Evolutionary conservation across 176 grass and related monocot genomes (phyloP), one percentile per base, ranked within the genome.

Genomic region (Secale cereale): DNA sequence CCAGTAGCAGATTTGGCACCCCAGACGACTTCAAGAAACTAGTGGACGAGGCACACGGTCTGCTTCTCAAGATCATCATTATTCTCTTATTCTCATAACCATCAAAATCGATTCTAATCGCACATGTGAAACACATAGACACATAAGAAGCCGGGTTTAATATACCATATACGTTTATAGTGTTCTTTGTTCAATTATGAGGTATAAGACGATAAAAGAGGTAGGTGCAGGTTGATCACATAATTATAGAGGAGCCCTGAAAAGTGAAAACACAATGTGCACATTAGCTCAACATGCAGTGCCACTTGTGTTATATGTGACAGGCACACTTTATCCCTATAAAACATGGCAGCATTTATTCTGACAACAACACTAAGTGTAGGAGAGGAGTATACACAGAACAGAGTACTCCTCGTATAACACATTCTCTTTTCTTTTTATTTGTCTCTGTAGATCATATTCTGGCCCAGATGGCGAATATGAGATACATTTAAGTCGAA

Each of bases 1-100:
- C 90, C 37, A 98, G 95, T 79, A 98, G 95, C 87, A 92, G 93
- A 95, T 98, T 98, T 93, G 95, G 95, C 66, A 93, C 93, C 64
- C 95, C 93, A 30, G 92, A 98, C 27, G 95, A 98, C 73, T 98
- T 98, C 75, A 98, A 98, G 85, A 86, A 88, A 64, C 88, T 98
- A 85, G 95, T 98, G 2, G 95, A 98, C 61, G 91, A 98, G 85
- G 95, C 95, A 68, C 95, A 98, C 46, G 93, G 94, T 94, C 32
- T 88, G 86, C 52, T 81, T 91, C 35, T 65, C 43, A 33, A 74
- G 35, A 48, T 63, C 46, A 81, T 86, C 57, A 68, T 76, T 31
- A 84, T 83, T 43, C 48, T 75, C 43, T 75, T 75, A 46, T 26
- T 76, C 17, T 54, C 46, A 54, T 76, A 52, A 52, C 45, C 17